These are phyloP conservation scores for Fusarium marasasianum DNA, from an alignment of 2,329 filamentous ascomycete species.

Conservation along the genomic window DNA sequence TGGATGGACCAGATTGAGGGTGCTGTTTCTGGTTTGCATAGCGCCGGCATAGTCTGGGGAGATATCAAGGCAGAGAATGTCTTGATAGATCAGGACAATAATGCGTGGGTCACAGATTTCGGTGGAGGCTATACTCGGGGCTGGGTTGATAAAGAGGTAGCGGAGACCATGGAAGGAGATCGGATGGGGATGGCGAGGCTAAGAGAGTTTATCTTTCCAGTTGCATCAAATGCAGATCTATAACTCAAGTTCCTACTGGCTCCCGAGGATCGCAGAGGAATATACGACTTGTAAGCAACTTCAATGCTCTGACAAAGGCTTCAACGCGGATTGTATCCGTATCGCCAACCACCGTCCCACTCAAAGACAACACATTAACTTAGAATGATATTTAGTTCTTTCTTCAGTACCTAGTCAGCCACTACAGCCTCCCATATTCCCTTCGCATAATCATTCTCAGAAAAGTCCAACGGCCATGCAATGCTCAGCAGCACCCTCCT, in stretches of 20 bases:
- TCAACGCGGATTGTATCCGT: background rate
- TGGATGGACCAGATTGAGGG: conserved; percentile 22
- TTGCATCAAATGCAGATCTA: fast-evolving
- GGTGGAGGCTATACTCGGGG: background rate
- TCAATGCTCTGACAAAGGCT: background rate
- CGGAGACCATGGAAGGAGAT: background rate
- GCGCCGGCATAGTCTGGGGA: background rate
- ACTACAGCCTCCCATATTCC: background rate
- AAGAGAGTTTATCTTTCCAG: background rate
- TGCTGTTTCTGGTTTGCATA: background rate
- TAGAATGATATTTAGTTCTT: background rate
- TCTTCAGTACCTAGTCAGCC: background rate
- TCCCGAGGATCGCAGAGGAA: fast-evolving
- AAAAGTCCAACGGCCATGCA: background rate
- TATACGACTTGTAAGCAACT: fast-evolving
- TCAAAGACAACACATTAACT: background rate
- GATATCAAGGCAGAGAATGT: background rate
- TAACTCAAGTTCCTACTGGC: fast-evolving
- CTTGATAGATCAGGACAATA: background rate
- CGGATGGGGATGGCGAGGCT: background rate
- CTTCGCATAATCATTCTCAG: background rate
- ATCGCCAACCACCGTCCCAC: background rate
- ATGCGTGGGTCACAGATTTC: conserved; percentile 1
- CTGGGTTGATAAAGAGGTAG: background rate
- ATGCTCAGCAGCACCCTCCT: background rate